Evolutionary conservation across 1,139 yeast species (phyloP), one percentile per base, ranked within the genome.

Genomic region (Pichia sp.): DNA sequence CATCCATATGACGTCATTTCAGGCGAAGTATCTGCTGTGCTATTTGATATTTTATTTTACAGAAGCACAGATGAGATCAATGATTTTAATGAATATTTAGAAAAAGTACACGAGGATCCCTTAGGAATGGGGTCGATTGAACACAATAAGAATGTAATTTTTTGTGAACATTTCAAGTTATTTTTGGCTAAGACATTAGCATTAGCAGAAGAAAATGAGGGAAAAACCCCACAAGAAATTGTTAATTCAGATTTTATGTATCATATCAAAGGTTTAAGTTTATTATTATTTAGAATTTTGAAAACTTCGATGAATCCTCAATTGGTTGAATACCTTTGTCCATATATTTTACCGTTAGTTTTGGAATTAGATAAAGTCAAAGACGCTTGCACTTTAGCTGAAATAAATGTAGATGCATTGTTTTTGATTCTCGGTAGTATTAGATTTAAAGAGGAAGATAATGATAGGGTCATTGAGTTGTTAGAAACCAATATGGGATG

Each of bases 1-100:
- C 88, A 86, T 61, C 83, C 84, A n/a, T 85, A 86, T 59, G 86
- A 83, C 52, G 79, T 80, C 11, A 89, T 89, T 3, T 74, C 97
- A 36, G 79, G 77, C 31, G 84, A 83, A 49, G 72, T 86, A 50
- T 95, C 94, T 0, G 72, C 79, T 4, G 69, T 85, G 31, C 65
- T 89, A 51, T 77, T 83, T 4, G 76, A 76, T 4, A 60, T 84
- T 27, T 73, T 84, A 7, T 73, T 75, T 53, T 70, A 76, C 25
- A 74, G 78, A 53, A 76, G 79, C 46, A 70, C 72, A 35, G 82
- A 79, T 39, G 73, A 83, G 0, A 67, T 69, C 49, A 62, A 69
- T 0, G 71, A 69, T 47, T 73, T 76, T 10, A 67, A 66, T 2
- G 68, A 66, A 3, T 76, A 83, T 53, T 56, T 81, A 29, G 57